phyloP scores from a whole-genome alignment of 306 rosid species.

The Pterocarpus macrocarpus region DNA sequence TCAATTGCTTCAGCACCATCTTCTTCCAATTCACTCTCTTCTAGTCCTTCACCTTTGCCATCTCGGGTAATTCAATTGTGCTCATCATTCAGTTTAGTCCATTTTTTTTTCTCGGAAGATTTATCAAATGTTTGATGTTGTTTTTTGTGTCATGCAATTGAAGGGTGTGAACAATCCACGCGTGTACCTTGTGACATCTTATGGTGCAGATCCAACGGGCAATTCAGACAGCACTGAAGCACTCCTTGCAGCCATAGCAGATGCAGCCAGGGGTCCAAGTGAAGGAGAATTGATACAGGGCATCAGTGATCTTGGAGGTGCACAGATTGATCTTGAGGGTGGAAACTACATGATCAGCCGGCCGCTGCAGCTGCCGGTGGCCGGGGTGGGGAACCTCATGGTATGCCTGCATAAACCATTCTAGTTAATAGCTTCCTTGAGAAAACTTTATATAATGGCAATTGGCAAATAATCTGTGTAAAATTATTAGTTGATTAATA shows the following conservation, averaged over 20 bases:
- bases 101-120: slow-evolving; percentile 1
- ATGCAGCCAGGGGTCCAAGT: slow-evolving; percentile 55
- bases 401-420: slow-evolving; percentile 51
- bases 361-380: slow-evolving; percentile 64
- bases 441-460: not conserved
- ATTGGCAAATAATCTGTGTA: not conserved
- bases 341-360: slow-evolving; percentile 73
- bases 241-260: slow-evolving; percentile 68
- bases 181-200: slow-evolving; percentile 69
- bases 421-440: slow-evolving; percentile 32
- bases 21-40: slow-evolving; percentile 35
- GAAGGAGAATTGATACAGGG: slow-evolving; percentile 67
- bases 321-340: slow-evolving; percentile 74
- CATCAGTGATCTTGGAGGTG: slow-evolving; percentile 81
- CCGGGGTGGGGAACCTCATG: slow-evolving; percentile 79
- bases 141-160: slow-evolving; percentile 34
- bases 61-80: slow-evolving; percentile 43
- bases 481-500: not conserved
- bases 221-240: slow-evolving; percentile 79
- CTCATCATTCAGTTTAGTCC: not conserved
- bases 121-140: slow-evolving; percentile 38
- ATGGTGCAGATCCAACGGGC: slow-evolving; percentile 93
- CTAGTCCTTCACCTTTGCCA: slow-evolving; percentile 37
- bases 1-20: slow-evolving; percentile 55
- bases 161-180: slow-evolving; percentile 58